Evolutionary conservation across 768 basidiomycete species (phyloP), one percentile per base, ranked within the genome.

Genomic region (Lactifluus rugatus): DNA sequence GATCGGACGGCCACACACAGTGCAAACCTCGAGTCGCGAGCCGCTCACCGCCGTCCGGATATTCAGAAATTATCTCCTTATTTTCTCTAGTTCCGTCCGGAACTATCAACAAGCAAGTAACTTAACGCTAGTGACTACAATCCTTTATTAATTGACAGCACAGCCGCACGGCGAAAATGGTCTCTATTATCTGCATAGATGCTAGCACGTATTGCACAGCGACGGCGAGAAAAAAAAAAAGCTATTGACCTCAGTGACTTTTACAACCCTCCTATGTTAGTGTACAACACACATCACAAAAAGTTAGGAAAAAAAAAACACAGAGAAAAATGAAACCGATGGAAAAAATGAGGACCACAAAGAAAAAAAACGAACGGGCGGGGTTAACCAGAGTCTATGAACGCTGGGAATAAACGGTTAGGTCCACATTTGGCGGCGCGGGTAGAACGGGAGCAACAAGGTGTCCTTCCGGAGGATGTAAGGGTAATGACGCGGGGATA

Each of bases 251-350:
- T 53, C 41, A 23, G 53, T 48, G 28, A 59, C 48, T 51, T 56
- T 56, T 60, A 60, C 59, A 60, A 60, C 58, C 52, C 48, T 52
- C 57, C 47, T 46, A 47, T 53, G 52, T 60, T 62, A 62, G 50
- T 62, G 36, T 55, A 57, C 60, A 63, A 63, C 62, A 63, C 44
- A 56, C 44, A 56, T 56, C 55, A 44, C 60, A 56, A 32, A 51
- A 53, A 44, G 31, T 26, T 21, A 42, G 48, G 45, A 36, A 28
- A 6, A 47, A 14, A 51, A 37, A 32, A 46, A 50, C 17, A 58
- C 57, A 48, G 54, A 53, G 53, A 36, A 39, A 36, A 56, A 26
- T 31, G 51, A 39, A 62, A 56, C 52, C 49, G 26, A 52, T 14
- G 36, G n/a, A 26, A 44, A 39, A 48, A 47, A 17, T 13, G 42